Evolutionary conservation across 495 filamentous ascomycete genomes (phyloP), one percentile per base, ranked within the genome.

Genomic region (Penicillium flavigenum): DNA sequence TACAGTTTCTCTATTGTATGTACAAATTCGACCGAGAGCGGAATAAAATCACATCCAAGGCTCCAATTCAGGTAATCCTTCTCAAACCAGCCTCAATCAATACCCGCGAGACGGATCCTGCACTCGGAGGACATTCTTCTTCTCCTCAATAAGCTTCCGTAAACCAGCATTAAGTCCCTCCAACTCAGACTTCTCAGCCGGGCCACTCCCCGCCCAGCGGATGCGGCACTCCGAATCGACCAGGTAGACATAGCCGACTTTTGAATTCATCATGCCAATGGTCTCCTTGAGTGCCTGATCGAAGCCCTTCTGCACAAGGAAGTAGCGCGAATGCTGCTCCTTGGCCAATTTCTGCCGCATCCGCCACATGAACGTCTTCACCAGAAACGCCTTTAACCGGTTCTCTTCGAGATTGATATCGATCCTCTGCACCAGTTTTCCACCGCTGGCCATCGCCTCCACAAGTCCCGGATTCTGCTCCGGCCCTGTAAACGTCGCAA

Each of bases 211-310:
- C 0, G 93, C 94, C 94, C 94, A 99, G 34, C 94, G 82, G 57
- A 99, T 97, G 74, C 82, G 87, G 73, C 90, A 95, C 46, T 91
- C 75, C 62, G 83, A 77, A 75, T 99, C 94, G 56, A 99, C 72
- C 54, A 99, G 78, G 75, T 96, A 99, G 26, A 91, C 89, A 77
- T 97, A 97, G 12, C 95, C 95, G 11, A 96, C 92, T 74, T 89
- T 91, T 41, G 80, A 82, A 72, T 98, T 99, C 69, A 90, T 69
- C 66, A 94, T 74, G 3, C 91, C 92, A 60, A 98, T 86, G 34
- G 81, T 76, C 69, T 92, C 87, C 53, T 86, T 83, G 27, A 96
- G 83, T 20, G 86, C 77, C 34, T 90, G 85, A 0, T 79, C 81
- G 38, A 99, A 64, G 0, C 92, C 94, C 63, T 76, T 87, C 58